Conservation (phyloP, 352 stramenopile species). For the Phytophthora sp. region DNA sequence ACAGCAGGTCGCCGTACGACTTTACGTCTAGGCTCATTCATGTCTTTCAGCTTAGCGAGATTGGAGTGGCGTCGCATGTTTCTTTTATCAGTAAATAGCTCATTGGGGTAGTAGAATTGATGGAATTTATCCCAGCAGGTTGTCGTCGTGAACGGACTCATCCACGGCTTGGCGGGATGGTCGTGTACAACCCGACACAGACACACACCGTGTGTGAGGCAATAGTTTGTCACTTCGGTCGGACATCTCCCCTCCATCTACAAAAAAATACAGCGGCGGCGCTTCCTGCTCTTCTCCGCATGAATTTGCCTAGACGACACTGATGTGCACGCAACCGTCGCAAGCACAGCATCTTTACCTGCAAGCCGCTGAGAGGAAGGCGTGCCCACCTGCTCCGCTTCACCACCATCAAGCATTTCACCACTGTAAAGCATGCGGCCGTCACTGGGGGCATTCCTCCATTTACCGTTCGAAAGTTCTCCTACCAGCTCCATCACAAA, state of each 20-base stretch:
- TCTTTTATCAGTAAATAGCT: neutral
- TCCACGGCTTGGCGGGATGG: neutral
- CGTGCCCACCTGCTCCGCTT: neutral
- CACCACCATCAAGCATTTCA: neutral
- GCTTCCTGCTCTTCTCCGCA: conserved; percentile 5
- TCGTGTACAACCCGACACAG: conserved; percentile 1
- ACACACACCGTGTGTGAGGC: neutral
- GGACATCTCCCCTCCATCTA: conserved; percentile 5
- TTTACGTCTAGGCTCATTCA: neutral
- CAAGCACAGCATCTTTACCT: neutral
- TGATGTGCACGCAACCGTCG: neutral
- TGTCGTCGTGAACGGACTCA: neutral
- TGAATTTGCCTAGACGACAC: conserved; percentile 6
- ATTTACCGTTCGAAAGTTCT: conserved; percentile 4
- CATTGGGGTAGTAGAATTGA: conserved; percentile 6
- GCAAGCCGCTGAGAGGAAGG: neutral
- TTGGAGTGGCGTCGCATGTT: conserved; percentile 7
- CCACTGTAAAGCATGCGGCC: neutral
- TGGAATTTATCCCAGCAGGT: conserved; percentile 18
- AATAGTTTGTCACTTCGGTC: conserved; percentile 10
- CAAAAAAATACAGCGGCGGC: neutral
- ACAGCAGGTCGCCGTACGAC: too few relatives aligned
- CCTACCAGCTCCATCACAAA: too few relatives aligned
- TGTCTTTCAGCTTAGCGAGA: conserved; percentile 1
- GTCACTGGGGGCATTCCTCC: neutral